Evolutionary conservation across 2,329 filamentous ascomycete genomes (phyloP).

Genomic region (Gyromitra esculenta): DNA sequence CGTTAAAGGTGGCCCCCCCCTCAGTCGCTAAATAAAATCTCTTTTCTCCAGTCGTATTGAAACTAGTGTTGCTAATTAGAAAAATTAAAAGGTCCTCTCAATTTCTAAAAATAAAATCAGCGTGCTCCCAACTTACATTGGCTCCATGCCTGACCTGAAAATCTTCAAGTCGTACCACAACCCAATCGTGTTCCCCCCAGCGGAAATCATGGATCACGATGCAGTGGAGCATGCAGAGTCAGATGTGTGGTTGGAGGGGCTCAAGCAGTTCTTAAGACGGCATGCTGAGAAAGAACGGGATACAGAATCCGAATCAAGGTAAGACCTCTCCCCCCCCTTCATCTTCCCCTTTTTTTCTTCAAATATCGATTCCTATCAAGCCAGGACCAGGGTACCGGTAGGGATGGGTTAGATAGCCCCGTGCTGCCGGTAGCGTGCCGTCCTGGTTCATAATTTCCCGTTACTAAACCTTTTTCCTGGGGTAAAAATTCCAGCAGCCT

Average conservation of each 20-base stretch:
- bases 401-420: slow-evolving; percentile 33
- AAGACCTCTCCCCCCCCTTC: slow-evolving; percentile 24
- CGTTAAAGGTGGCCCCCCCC: slow-evolving; percentile 51
- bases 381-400: slow-evolving; percentile 33
- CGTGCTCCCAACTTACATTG: slow-evolving; percentile 57
- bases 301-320: slow-evolving; percentile 57
- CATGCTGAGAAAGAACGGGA: slow-evolving; percentile 52
- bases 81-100: slow-evolving; percentile 54
- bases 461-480: slow-evolving; percentile 44
- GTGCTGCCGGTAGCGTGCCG: slow-evolving; percentile 33
- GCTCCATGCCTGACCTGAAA: slow-evolving; percentile 57
- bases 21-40: not conserved
- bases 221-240: slow-evolving; percentile 51
- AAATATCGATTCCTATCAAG: slow-evolving; percentile 29
- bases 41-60: not conserved
- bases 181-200: slow-evolving; percentile 55
- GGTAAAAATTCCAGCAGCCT: slow-evolving; percentile 35
- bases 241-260: slow-evolving; percentile 55
- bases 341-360: slow-evolving; percentile 27
- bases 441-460: slow-evolving; percentile 34
- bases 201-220: slow-evolving; percentile 53
- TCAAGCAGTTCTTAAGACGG: slow-evolving; percentile 56
- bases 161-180: slow-evolving; percentile 58
- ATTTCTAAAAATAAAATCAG: slow-evolving; percentile 57
- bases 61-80: slow-evolving; percentile 15